Evolutionary conservation across 2,329 filamentous ascomycete genomes (phyloP).

Genomic region (Sporothrix humicola): DNA sequence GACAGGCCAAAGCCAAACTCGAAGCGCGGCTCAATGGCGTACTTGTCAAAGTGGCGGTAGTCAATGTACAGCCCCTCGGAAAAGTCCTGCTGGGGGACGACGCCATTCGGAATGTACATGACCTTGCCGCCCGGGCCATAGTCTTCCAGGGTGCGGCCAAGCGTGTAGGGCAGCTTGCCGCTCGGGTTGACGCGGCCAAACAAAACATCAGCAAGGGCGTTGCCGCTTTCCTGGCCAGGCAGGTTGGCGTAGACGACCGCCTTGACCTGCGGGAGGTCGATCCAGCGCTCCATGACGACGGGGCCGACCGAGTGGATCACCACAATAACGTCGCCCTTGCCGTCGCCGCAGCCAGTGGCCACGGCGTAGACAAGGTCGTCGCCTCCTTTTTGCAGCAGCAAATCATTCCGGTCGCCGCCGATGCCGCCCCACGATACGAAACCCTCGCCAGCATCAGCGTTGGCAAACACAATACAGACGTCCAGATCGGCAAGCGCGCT

Average conservation of each 20-base stretch:
- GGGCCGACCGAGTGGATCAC: constrained; percentile 87
- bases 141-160: constrained; percentile 74
- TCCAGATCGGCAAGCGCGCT: constrained; percentile 65
- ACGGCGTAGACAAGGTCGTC: constrained; percentile 76
- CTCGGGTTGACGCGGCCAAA: constrained; percentile 77
- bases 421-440: constrained; percentile 67
- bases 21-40: constrained; percentile 74
- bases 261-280: constrained; percentile 76
- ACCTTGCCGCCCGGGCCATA: constrained; percentile 76
- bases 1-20: constrained; percentile 87
- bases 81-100: constrained; percentile 82
- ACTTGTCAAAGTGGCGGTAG: constrained; percentile 86
- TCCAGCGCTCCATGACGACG: constrained; percentile 79
- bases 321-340: constrained; percentile 74
- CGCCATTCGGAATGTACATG: constrained; percentile 70
- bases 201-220: constrained; percentile 78
- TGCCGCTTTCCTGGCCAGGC: constrained; percentile 85
- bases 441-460: constrained; percentile 84
- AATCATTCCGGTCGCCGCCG: constrained; percentile 78
- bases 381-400: constrained; percentile 77
- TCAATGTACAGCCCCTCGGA: constrained; percentile 84
- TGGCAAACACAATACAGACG: constrained; percentile 85
- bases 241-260: constrained; percentile 83
- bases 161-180: constrained; percentile 87
- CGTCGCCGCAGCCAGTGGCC: constrained; percentile 68